A percentile compares a stretch with the other conserved stretches of the same genome.
Conservation (phyloP, 2,329 filamentous ascomycete genomes). For the Beauveria australis region DNA sequence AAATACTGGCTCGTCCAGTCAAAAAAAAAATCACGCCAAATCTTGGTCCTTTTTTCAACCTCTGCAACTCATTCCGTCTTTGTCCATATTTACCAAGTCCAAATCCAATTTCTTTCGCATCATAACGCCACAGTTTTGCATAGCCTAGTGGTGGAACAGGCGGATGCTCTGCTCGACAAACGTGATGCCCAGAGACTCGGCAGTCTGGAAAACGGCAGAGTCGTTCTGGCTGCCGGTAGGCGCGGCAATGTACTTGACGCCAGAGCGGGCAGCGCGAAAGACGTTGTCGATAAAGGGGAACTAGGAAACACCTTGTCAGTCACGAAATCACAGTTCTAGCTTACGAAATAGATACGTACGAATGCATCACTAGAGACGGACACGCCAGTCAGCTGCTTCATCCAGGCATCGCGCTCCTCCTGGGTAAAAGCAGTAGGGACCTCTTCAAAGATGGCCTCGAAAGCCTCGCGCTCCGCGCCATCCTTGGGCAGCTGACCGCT, state of each 20-base stretch:
- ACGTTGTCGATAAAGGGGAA: conserved; percentile 99
- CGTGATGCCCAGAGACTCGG: conserved; percentile 83
- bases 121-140: not conserved
- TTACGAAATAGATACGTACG: conserved; percentile 44
- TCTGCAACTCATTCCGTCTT: not conserved
- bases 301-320: conserved; percentile 33
- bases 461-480: conserved; percentile 76
- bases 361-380: conserved; percentile 92
- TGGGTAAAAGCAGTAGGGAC: conserved; percentile 75
- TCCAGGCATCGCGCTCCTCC: conserved; percentile 80
- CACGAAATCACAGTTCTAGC: not conserved
- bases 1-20: not conserved
- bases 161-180: conserved; percentile 93
- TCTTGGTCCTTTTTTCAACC: not conserved
- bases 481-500: conserved; percentile 79
- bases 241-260: conserved; percentile 92
- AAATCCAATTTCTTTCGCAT: no score
- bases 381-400: conserved; percentile 71
- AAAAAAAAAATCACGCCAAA: no score
- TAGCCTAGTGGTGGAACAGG: conserved; percentile 80
- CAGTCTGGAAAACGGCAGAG: conserved; percentile 72
- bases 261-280: conserved; percentile 80
- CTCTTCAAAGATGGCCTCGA: conserved; percentile 83
- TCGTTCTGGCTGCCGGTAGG: conserved; percentile 88
- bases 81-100: not conserved